Evolutionary conservation across 2,329 filamentous ascomycete species (phyloP), one percentile per base, ranked within the genome.

Genomic region (Dothiorella sarmentorum): DNA sequence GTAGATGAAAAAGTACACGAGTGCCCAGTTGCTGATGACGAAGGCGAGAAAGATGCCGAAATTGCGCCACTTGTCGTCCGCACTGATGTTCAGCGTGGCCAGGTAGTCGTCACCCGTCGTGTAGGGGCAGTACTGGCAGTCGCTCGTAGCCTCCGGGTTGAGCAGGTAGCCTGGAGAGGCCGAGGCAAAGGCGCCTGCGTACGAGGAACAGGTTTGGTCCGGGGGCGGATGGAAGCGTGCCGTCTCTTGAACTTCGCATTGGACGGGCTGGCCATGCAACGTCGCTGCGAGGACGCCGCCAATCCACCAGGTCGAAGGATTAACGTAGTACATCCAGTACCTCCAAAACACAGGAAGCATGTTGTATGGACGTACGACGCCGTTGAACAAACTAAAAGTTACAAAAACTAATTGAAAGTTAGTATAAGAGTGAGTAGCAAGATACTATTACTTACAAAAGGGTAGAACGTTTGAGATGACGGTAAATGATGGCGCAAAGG

Each of bases 1-100:
- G 73, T 87, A 91, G 59, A 91, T 85, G 68, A 91, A 90, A 73
- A 90, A 89, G 69, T 89, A 89, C 1, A 90, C 86, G 56, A 91
- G 71, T 38, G 80, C 74, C 85, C 85, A 90, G 67, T 90, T 91
- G 52, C 82, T 85, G 13, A 88, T 74, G 55, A 83, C 84, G 69
- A 90, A 91, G 1, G 82, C 84, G 7, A 89, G 64, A 75, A 91
- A 89, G 61, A 91, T 85, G 7, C 86, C 88, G 64, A 90, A 88
- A 69, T 86, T 78, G 42, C 82, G 75, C 88, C 88, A 91, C 73
- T 90, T 90, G 56, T 91, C 80, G 18, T 67, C 71, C 0, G 75
- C 71, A 4, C 75, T 67, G 56, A 85, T 78, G 63, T 85, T 84
- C 31, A 85, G 65, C 0, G 81, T 83, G 2, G 75, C 63, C 65